Evolutionary conservation across 2,329 filamentous ascomycete genomes (phyloP), one percentile per base, ranked within the genome.

Genomic region (Pochonia chlamydosporia): DNA sequence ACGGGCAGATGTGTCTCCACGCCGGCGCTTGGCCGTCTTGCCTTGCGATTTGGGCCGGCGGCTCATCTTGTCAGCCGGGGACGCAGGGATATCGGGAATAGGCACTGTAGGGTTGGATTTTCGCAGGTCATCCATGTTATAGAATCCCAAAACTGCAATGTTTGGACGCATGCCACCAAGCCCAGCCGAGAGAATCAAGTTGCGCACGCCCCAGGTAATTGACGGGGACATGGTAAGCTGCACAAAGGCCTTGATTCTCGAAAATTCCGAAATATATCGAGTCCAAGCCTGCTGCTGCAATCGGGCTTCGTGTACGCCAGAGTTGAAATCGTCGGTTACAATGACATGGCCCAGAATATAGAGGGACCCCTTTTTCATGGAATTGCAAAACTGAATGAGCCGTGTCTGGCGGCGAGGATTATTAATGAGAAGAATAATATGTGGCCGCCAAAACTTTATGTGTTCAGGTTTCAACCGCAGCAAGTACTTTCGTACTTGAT

Each of bases 361-460:
- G 1, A 95, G 65, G 0, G 82, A 84, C 0, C 89, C 90, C 59
- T 95, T 95, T 63, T 95, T 95, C 62, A 95, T 70, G 0, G 88
- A 90, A 63, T 95, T 95, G 67, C 89, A 95, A 56, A 95, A 95
- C 49, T 91, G 87, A 3, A 95, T 92, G 35, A 95, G 76, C 36
- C 87, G 84, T 45, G 87, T 89, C 61, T 93, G 87, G 5, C 78
- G 78, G n/a, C 89, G 78, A 4, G 89, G 86, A 57, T 93, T 81
- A 60, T 92, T 93, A 53, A 93, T 81, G 45, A 95, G 79, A 0
- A 95, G 74, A 41, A 95, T 78, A 37, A 95, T 91, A 54, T 95
- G 89, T 1, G 89, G 89, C 44, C 89, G 78, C 89, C 90, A 95
- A 62, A 95, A 95, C 59, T 95, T 95, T 64, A 95, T 90, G 61